Evolutionary conservation across 2,329 filamentous ascomycete species (phyloP), one percentile per base, ranked within the genome.

Genomic region (Hymenoscyphus infarciens): DNA sequence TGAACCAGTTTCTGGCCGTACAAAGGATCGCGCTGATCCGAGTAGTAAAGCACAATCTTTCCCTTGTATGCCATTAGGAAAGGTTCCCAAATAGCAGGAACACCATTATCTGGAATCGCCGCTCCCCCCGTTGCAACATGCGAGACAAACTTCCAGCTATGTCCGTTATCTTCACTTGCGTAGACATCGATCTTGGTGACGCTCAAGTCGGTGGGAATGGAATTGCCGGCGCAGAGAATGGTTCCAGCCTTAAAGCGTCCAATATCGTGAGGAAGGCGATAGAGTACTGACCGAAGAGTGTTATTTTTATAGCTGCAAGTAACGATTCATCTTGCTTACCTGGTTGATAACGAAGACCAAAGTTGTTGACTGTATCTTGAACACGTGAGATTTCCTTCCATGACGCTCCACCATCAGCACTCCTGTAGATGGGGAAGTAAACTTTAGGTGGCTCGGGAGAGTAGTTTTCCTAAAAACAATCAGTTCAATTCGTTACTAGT

Each of bases 81-180:
- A 0, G 88, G 88, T 73, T 91, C 89, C 88, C 88, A 91, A 22
- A 91, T 84, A 0, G 87, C 86, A 0, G 86, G 88, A 42, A 85
- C 73, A 1, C 85, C 87, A 69, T 91, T 89, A 70, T 72, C 56
- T 19, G 84, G 81, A 2, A 87, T 83, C 0, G 77, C 69, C 1
- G 87, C 86, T 56, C 80, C 79, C 38, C 88, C 88, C 1, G 78
- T 76, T 0, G 87, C 87, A 54, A 91, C 82, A 67, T 85, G 81
- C 63, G 83, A 87, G 59, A 90, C 82, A 67, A 90, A 91, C 31
- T 83, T 76, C 88, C 88, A 91, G 1, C 82, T 86, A 38, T 75
- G 68, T 6, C 87, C 88, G 11, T 69, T 63, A 71, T 91, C 86
- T 7, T 73, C 77, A 54, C 82, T 86, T 7, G 85, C 87, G 70